Evolutionary conservation across 176 grass and related monocot species (phyloP), one percentile per base, ranked within the genome.

Genomic region (Ensete ventricosum): DNA sequence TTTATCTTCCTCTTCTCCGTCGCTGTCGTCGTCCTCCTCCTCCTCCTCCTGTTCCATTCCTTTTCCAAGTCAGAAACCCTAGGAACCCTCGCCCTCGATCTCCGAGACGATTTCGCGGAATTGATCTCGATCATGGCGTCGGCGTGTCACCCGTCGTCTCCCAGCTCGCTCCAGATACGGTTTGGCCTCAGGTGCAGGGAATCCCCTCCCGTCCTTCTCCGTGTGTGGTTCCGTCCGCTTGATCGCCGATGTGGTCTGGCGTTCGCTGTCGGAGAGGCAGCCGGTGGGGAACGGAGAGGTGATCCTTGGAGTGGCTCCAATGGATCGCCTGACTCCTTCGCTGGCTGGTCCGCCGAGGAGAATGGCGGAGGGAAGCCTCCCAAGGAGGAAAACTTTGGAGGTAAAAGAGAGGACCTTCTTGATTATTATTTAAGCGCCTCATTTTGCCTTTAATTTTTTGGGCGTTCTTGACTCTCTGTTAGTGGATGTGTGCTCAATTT

Each of bases 301-400:
- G 26, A 26, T 50, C 5, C 52, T 74, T 50, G 65, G 77, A 58
- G 9, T 67, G 20, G 17, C 14, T 34, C 66, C 3, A 59, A 50
- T 71, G 66, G 25, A 26, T 81, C 63, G 60, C 81, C 82, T 54
- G 85, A 84, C 76, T 81, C 83, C 68, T 92, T 96, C 69, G 83
- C 93, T 0, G 93, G 93, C 26, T 92, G 93, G 89, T 88, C 81
- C 1, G 77, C 53, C n/a, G 72, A 8, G 16, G 82, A 43, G 11
- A 73, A 72, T 12, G 54, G 79, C 2, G 49, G 79, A 22, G 63
- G 77, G 22, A 11, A n/a, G 11, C 25, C 63, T 25, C 9, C 63
- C 10, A 11, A 12, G 12, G 25, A 24, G 23, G 63, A 25, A 12
- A 25, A 12, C 13, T 68, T 81, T 29, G 78, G 80, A 49, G 78